Evolutionary conservation across 2,329 filamentous ascomycete species (phyloP).

Genomic region (Botrytis aclada): DNA sequence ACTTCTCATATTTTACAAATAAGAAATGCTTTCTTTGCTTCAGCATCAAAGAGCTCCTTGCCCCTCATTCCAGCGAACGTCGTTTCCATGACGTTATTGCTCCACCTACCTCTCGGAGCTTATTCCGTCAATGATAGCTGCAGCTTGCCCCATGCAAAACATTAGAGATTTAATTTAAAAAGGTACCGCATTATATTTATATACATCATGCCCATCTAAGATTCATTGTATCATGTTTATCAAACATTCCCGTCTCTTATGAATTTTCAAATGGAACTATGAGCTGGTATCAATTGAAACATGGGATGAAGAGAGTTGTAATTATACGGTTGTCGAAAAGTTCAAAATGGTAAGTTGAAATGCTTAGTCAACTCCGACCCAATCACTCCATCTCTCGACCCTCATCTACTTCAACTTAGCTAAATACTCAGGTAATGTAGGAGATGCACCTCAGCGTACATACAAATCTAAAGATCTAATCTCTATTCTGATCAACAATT

Average conservation of each 20-base stretch:
- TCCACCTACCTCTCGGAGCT: background rate
- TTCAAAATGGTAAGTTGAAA: background rate
- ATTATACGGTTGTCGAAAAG: background rate
- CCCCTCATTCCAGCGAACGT: background rate
- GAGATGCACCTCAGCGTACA: background rate
- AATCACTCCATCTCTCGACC: background rate
- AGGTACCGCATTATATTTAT: background rate
- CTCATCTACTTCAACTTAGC: background rate
- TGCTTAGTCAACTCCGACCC: background rate
- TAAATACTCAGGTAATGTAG: background rate
- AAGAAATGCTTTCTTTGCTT: background rate
- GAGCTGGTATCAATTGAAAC: background rate
- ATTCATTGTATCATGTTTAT: no score
- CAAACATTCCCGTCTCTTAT: background rate
- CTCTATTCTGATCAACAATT: background rate
- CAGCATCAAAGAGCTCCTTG: background rate
- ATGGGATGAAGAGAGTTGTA: background rate
- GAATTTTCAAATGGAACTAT: background rate
- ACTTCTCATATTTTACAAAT: background rate
- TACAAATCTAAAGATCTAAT: background rate
- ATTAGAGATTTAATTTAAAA: background rate
- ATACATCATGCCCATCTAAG: background rate
- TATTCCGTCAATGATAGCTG: background rate
- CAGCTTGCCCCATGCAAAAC: background rate
- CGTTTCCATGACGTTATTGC: constrained; percentile 5